phyloP scores from a whole-genome alignment of 2,329 filamentous ascomycete species.

The Neonectria hederae region DNA sequence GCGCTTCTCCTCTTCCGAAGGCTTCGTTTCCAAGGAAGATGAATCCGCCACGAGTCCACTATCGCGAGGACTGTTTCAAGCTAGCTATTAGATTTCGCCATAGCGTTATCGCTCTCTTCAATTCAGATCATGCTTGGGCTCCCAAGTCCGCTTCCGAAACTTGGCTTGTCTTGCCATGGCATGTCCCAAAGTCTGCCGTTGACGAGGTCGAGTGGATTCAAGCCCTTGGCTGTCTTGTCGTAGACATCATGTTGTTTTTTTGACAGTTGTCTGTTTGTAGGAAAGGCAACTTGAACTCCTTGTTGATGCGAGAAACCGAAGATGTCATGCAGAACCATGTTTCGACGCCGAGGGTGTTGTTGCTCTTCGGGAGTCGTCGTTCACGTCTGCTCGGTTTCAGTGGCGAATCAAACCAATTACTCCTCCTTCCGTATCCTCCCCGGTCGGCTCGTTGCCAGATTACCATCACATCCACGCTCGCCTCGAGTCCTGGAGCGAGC shows the following conservation, averaged over 20 bases:
- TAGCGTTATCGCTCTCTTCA: conserved; percentile 48
- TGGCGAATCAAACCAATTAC: conserved; percentile 42
- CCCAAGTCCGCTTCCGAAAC: conserved; percentile 42
- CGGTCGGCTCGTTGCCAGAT: conserved; percentile 20
- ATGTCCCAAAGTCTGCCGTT: conserved; percentile 42
- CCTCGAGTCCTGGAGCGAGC: conserved; percentile 16
- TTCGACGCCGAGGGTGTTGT: conserved; percentile 32
- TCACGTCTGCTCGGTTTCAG: conserved; percentile 37
- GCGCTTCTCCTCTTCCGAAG: conserved; percentile 37
- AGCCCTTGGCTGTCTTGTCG: conserved; percentile 42
- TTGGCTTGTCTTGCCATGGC: conserved; percentile 33
- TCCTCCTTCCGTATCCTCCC: conserved; percentile 25
- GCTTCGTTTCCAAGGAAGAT: conserved; percentile 39
- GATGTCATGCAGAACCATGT: conserved; percentile 30
- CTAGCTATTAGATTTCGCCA: conserved; percentile 50
- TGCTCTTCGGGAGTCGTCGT: conserved; percentile 30
- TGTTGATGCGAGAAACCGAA: conserved; percentile 39
- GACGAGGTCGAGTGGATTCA: conserved; percentile 45
- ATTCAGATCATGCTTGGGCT: conserved; percentile 41
- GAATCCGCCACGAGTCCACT: conserved; percentile 42
- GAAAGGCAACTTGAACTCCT: conserved; percentile 43
- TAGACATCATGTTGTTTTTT: conserved; percentile 37
- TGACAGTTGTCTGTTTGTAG: conserved; percentile 31
- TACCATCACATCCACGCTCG: conserved; percentile 14
- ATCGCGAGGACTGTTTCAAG: conserved; percentile 47